Percentiles rank a stretch among this genome's conserved stretches.
Evolutionary conservation across 2,329 filamentous ascomycete species (phyloP).

Genomic region (Zasmidium citrigriseum): DNA sequence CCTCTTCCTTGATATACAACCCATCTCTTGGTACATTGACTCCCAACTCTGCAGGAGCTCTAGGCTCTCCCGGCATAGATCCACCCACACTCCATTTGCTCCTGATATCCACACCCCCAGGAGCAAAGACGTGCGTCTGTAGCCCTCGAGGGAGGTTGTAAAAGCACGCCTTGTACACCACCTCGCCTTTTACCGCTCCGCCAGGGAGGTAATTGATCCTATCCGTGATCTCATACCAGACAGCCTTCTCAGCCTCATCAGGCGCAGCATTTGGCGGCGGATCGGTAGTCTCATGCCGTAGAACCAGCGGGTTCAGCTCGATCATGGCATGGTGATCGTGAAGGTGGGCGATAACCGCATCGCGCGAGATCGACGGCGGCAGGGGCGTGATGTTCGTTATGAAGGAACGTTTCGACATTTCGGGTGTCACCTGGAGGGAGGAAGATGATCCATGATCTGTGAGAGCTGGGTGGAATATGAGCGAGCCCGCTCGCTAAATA

Average conservation of each 20-base stretch:
- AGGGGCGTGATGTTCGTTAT: conserved; percentile 81
- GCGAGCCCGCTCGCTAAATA: not conserved
- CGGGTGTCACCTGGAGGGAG: conserved; percentile 15
- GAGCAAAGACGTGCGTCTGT: conserved; percentile 81
- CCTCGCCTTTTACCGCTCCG: conserved; percentile 60
- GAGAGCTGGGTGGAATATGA: not conserved
- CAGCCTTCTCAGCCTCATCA: conserved; percentile 67
- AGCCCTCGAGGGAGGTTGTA: conserved; percentile 71
- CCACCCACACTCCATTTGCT: conserved; percentile 84
- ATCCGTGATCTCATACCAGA: conserved; percentile 81
- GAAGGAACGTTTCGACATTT: conserved; percentile 68
- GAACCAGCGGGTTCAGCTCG: conserved; percentile 80
- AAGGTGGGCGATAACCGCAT: conserved; percentile 72
- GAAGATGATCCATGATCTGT: conserved; percentile 7
- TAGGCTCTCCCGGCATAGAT: conserved; percentile 68
- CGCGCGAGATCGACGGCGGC: conserved; percentile 66
- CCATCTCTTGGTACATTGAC: conserved; percentile 65
- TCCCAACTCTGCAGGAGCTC: conserved; percentile 62
- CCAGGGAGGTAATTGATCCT: conserved; percentile 72
- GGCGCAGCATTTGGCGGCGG: conserved; percentile 65
- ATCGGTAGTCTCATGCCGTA: conserved; percentile 67
- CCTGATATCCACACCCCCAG: conserved; percentile 76
- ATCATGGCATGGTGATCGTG: conserved; percentile 83
- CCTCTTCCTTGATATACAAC: conserved; percentile 81
- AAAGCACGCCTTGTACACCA: conserved; percentile 80